Evolutionary conservation across 768 basidiomycete species (phyloP).

Genomic region (Holtermannia corniformis): DNA sequence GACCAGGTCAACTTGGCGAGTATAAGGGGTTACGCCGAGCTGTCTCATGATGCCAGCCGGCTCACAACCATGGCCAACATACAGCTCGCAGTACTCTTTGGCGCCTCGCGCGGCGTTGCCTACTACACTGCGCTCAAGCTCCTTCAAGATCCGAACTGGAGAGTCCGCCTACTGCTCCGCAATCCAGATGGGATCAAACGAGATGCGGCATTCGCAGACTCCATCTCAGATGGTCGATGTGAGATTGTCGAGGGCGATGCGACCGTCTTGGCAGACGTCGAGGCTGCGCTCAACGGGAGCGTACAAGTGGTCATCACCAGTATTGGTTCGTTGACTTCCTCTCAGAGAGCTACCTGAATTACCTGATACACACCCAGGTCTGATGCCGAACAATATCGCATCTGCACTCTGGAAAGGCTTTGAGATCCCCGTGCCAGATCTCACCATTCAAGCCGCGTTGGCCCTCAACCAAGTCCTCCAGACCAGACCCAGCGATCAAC

Average conservation of each 20-base stretch:
- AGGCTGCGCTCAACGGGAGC: conserved; percentile 23
- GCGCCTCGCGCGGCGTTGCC: conserved; percentile 14
- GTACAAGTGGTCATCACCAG: conserved; percentile 25
- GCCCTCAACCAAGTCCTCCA: conserved; percentile 9
- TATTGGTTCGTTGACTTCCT: conserved; percentile 11
- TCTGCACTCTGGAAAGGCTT: conserved; percentile 7
- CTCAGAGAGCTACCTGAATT: not conserved
- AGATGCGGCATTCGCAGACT: conserved; percentile 3
- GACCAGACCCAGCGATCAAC: not conserved
- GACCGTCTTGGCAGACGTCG: conserved; percentile 12
- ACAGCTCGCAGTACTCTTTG: conserved; percentile 10
- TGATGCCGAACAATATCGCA: too few relatives aligned
- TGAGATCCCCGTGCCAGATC: conserved; percentile 13
- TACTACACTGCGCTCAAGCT: conserved; percentile 4
- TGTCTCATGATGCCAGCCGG: too few relatives aligned
- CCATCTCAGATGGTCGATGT: conserved; percentile 11
- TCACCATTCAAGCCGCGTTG: conserved; percentile 9
- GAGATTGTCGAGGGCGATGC: conserved; percentile 29
- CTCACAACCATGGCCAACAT: too few relatives aligned
- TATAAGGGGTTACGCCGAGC: too few relatives aligned
- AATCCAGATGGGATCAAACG: conserved; percentile 11
- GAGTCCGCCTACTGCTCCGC: conserved; percentile 6
- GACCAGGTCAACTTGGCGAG: too few relatives aligned
- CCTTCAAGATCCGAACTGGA: not conserved
- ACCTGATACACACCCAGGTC: conserved; percentile 6